phyloP scores from a whole-genome alignment of 208 protist genomes.

The Plasmodiophora brassicae region DNA sequence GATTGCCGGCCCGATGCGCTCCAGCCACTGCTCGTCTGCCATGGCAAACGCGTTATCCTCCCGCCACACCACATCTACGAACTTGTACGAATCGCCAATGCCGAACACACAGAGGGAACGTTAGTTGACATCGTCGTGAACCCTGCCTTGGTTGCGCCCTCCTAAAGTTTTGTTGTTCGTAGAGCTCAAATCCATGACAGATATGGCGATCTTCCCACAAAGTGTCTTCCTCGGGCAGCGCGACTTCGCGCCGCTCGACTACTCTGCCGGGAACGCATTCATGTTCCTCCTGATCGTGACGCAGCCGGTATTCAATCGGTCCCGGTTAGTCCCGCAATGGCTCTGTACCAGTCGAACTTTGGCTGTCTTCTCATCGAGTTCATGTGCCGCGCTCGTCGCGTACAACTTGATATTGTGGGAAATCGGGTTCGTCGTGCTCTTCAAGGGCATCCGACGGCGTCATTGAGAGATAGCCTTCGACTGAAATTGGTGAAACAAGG shows the following conservation, averaged over 20 bases:
- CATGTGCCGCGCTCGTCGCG: not conserved
- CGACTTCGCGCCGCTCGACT: not conserved
- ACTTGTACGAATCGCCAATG: not conserved
- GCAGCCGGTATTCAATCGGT: not conserved
- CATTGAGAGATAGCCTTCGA: not conserved
- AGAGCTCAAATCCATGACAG: not conserved
- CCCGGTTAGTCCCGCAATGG: not conserved
- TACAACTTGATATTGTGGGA: constrained; percentile 2
- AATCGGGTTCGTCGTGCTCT: not conserved
- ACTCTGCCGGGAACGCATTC: not conserved
- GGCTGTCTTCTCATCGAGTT: not conserved
- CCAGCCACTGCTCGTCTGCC: not conserved
- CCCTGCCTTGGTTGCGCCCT: not conserved
- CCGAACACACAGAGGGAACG: not conserved
- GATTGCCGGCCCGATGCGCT: not conserved
- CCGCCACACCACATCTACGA: not conserved
- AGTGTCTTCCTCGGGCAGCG: not conserved
- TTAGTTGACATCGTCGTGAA: not conserved
- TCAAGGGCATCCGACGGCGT: not conserved
- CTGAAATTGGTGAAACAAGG: not conserved
- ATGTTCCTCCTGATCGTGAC: constrained; percentile 12
- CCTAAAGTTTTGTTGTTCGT: not conserved
- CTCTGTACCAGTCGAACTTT: not conserved
- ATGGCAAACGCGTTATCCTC: not conserved
- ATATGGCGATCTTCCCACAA: not conserved